These are phyloP conservation scores for Claviceps sp. DNA, from an alignment of 2,329 filamentous ascomycete species.

Conservation along the genomic window DNA sequence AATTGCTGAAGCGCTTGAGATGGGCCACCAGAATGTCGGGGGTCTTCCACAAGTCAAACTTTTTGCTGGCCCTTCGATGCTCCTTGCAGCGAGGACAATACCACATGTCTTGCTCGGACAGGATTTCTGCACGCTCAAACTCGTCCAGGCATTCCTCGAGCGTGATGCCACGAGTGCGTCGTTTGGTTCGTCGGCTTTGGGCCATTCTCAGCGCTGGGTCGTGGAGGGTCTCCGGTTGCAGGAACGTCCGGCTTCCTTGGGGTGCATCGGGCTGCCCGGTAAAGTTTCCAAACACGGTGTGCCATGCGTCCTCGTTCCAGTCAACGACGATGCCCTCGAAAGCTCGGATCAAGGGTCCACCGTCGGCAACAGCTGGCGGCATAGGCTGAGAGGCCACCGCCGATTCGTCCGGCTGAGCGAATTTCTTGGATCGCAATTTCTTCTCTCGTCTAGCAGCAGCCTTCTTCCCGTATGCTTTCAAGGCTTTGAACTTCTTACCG, in stretches of 20 bases:
- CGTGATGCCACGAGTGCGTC: constrained; percentile 50
- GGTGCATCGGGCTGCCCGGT: constrained; percentile 23
- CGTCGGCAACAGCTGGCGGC: constrained; percentile 26
- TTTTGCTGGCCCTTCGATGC: constrained; percentile 83
- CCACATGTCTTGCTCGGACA: constrained; percentile 95
- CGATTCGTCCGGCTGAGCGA: constrained; percentile 17
- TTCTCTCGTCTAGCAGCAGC: constrained; percentile 34
- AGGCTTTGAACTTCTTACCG: constrained; percentile 33
- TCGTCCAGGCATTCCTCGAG: constrained; percentile 88
- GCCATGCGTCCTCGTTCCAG: constrained; percentile 60
- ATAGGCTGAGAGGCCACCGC: constrained; percentile 22
- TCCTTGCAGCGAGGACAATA: constrained; percentile 95
- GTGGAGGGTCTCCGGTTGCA: constrained; percentile 35
- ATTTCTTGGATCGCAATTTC: constrained; percentile 24
- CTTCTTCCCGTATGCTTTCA: constrained; percentile 35
- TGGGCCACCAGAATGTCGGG: constrained; percentile 93
- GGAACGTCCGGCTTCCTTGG: constrained; percentile 48
- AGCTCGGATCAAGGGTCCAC: constrained; percentile 58
- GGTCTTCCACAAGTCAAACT: constrained; percentile 91
- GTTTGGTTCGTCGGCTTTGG: constrained; percentile 48
- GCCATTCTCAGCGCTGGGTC: constrained; percentile 52
- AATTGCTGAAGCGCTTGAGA: constrained; percentile 86
- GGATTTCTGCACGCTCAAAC: constrained; percentile 83
- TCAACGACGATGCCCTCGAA: constrained; percentile 81
- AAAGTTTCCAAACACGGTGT: constrained; percentile 52